Evolutionary conservation across 2,329 filamentous ascomycete species (phyloP).

Genomic region (Penicillium aurantiogriseum): DNA sequence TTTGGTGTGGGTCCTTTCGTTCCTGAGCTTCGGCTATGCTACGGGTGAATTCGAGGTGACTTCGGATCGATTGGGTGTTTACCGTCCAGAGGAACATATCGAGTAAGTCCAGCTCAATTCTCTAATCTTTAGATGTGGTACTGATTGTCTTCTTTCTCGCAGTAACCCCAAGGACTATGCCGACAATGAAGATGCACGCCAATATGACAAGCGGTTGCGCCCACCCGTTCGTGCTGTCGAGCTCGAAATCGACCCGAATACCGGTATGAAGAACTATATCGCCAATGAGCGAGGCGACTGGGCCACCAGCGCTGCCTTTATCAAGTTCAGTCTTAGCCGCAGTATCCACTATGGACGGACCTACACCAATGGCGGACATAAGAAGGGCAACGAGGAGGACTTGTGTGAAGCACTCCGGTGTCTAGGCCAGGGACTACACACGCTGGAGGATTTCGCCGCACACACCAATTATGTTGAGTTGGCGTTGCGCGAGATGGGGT

Average conservation of each 20-base stretch:
- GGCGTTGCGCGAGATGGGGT: constrained; percentile 69
- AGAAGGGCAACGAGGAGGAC: constrained; percentile 68
- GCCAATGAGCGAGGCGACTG: constrained; percentile 83
- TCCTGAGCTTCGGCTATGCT: constrained; percentile 80
- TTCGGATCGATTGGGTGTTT: constrained; percentile 73
- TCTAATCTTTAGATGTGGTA: background rate
- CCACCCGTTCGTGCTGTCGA: constrained; percentile 72
- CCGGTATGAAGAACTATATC: constrained; percentile 99
- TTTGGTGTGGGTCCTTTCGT: constrained; percentile 77
- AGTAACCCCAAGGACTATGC: constrained; percentile 80
- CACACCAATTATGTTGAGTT: constrained; percentile 84
- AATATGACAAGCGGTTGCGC: constrained; percentile 72
- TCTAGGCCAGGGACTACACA: constrained; percentile 73
- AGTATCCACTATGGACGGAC: constrained; percentile 75
- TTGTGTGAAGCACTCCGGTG: constrained; percentile 77
- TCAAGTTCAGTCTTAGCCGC: constrained; percentile 70
- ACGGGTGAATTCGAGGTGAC: constrained; percentile 84
- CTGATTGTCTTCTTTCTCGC: constrained; percentile 50
- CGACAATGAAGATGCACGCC: constrained; percentile 79
- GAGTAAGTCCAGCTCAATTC: constrained; percentile 35
- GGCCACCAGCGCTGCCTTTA: constrained; percentile 85
- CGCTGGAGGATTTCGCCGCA: constrained; percentile 74
- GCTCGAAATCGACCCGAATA: constrained; percentile 69
- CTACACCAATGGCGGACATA: constrained; percentile 65
- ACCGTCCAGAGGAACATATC: constrained; percentile 67